Base-by-base conservation (phyloP, 495 filamentous ascomycete genomes). In the Talaromyces thailandensis region DNA sequence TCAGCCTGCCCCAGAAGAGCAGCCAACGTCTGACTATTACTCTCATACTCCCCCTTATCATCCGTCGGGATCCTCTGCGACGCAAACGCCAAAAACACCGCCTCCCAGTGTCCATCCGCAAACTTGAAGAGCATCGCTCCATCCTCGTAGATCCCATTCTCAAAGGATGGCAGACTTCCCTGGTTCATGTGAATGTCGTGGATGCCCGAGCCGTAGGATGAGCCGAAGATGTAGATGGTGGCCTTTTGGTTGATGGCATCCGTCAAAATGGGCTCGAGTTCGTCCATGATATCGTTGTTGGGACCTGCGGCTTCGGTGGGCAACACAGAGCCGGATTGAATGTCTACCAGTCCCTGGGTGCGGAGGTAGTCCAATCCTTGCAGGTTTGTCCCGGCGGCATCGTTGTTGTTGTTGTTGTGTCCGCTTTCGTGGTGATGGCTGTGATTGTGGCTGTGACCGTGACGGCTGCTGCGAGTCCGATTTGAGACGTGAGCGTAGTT, bases 111-210 rank as follows among this genome's bases (percentile, higher is more conserved):
- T 6, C 65, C 65, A 50, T 69, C 67, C 29, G 63, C 58, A 31
- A 67, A 76, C 73, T 56, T 86, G 81, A 55, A 55, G 1, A 72
- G n/a, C 40, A 72, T 5, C 0, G 68, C 76, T 3, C 76, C 74
- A 64, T 78, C 76, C 58, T 76, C 69, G 25, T 67, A 72, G 16
- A 71, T 68, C 8, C 73, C 73, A 60, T 78, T 78, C 26, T 70
- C 66, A 60, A 65, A 78, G 4, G 60, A 56, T 12, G 66, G 64
- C 37, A 66, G 57, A 65, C 68, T 76, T 32, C 76, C 74, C 65
- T 78, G 76, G 63, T 78, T 78, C 76, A 77, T 76, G 63, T 78
- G 76, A 3, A 78, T 64, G 64, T 78, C 70, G 63, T 78, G 76
- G 32, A 78, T 78, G 2, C 73, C 75, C 16, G 68, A 58, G 45